These are phyloP conservation scores for Gossypium turneri DNA, from an alignment of 345 rosid genomes.

Conservation along the genomic window DNA sequence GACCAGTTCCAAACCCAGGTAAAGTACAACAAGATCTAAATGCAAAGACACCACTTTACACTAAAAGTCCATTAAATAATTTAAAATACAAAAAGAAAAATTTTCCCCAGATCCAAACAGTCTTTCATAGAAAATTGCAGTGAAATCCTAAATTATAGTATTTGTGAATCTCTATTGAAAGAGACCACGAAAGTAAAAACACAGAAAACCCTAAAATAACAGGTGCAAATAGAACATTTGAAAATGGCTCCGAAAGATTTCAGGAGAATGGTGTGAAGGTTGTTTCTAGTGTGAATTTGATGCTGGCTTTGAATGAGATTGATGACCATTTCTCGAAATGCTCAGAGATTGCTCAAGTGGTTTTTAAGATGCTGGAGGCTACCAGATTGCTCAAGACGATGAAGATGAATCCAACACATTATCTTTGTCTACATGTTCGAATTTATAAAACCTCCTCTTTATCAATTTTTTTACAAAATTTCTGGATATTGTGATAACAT, in stretches of 20 bases:
- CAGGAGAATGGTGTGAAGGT: slow-evolving; percentile 30
- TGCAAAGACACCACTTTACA: no score
- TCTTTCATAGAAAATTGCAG: no score
- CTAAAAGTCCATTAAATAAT: no score
- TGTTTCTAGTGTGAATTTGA: slow-evolving; percentile 43
- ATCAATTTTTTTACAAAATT: slow-evolving; percentile 35
- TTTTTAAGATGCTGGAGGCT: slow-evolving; percentile 81
- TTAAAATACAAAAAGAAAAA: no score
- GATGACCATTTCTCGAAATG: slow-evolving; percentile 86
- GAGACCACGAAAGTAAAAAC: no score
- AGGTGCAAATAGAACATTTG: slow-evolving; percentile 51
- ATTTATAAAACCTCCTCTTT: slow-evolving; percentile 73
- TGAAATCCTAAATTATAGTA: no score
- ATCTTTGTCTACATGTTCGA: slow-evolving; percentile 67
- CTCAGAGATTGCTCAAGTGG: slow-evolving; percentile 77
- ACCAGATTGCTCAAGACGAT: slow-evolving; percentile 66
- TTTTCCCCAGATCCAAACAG: no score
- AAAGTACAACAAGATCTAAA: no score
- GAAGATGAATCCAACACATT: slow-evolving; percentile 57
- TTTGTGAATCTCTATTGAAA: no score
- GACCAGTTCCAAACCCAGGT: no score
- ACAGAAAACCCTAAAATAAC: slow-evolving; percentile 11
- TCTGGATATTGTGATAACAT: not conserved
- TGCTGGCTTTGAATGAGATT: slow-evolving; percentile 55
- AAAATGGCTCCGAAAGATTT: slow-evolving; percentile 57